Base-by-base conservation (phyloP, 2,329 filamentous ascomycete genomes). In the Colletotrichum scovillei region DNA sequence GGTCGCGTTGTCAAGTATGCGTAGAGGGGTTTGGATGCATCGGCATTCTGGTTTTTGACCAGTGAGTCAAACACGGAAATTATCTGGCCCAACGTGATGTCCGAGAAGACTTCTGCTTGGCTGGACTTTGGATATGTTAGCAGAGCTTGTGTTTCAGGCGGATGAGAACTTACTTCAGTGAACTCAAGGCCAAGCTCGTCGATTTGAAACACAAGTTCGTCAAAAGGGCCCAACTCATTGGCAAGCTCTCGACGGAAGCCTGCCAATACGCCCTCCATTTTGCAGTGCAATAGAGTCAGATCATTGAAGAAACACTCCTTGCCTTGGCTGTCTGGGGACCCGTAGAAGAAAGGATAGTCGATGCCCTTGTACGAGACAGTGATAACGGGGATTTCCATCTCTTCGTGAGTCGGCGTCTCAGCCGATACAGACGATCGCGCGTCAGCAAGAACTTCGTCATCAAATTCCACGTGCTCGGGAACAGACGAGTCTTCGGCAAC, bases 161-260 rank as follows among this genome's bases (percentile, higher is more conserved):
- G 3, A n/a, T 11, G 22, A 11, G 19, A n/a, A 74, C 84, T 75
- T 80, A 87, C 86, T 81, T 89, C 87, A 24, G 86, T 81, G 78
- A 89, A 88, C 78, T 89, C 87, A 38, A 89, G 81, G 9, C 86
- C 86, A 53, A 89, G 83, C 72, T 88, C 85, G 32, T 89, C 86
- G 59, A 89, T 80, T 72, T 87, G 86, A 53, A 89, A 82, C n/a
- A 86, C 82, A 55, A 89, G 79, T 69, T 89, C 87, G 65, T 89
- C 87, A 22, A 84, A 81, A 4, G 80, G 70, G 5, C 80, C 78
- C 3, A 89, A 78, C 65, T 89, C 88, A 52, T 84, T 81, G 22
- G 80, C 78, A 16, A 89, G 81, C 74, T 88, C 86, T 7, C 79
- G 78, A 35, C 87, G 86, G 35, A 89, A 80, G 5, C 82, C 82